phyloP scores from a whole-genome alignment of 2,329 filamentous ascomycete genomes.

The Sporothrix brasiliensis region DNA sequence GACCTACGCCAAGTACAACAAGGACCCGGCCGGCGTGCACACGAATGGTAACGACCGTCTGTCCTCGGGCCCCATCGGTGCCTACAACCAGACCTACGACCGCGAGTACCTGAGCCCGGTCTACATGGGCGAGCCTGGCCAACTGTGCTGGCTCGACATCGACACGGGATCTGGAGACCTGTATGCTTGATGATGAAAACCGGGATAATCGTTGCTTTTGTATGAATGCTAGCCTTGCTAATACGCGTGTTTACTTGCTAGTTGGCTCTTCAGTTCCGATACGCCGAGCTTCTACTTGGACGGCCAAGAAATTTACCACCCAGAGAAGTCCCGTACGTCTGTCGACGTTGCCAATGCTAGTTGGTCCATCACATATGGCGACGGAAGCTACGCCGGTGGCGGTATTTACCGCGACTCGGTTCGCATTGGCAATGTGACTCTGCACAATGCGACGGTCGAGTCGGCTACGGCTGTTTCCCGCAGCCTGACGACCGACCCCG shows the following conservation, averaged over 20 bases:
- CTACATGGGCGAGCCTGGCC: conserved; percentile 59
- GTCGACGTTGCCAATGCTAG: conserved; percentile 47
- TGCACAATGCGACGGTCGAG: conserved; percentile 54
- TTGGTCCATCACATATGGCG: conserved; percentile 56
- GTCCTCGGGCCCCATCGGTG: conserved; percentile 37
- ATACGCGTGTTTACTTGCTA: conserved; percentile 36
- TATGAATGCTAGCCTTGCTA: conserved; percentile 28
- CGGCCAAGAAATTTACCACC: conserved; percentile 50
- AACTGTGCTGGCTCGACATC: conserved; percentile 67
- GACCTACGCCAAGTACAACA: conserved; percentile 47
- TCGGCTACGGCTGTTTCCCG: conserved; percentile 49
- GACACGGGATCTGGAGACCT: conserved; percentile 66
- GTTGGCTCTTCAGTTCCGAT: conserved; percentile 59
- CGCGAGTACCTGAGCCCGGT: conserved; percentile 64
- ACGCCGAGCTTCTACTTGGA: conserved; percentile 52
- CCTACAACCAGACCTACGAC: conserved; percentile 48
- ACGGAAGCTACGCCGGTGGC: conserved; percentile 51
- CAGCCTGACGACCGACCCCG: conserved; percentile 49
- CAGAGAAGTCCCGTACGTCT: conserved; percentile 52
- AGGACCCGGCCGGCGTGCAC: conserved; percentile 39
- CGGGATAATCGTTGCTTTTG: no score
- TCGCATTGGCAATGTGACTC: conserved; percentile 49
- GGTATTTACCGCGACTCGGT: conserved; percentile 57
- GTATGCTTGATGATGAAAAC: conserved; percentile 55
- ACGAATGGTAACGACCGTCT: conserved; percentile 20